Percentiles rank a stretch among this genome's conserved stretches.
Conservation (phyloP, 2,329 filamentous ascomycete genomes). For the Sclerotinia nivalis region DNA sequence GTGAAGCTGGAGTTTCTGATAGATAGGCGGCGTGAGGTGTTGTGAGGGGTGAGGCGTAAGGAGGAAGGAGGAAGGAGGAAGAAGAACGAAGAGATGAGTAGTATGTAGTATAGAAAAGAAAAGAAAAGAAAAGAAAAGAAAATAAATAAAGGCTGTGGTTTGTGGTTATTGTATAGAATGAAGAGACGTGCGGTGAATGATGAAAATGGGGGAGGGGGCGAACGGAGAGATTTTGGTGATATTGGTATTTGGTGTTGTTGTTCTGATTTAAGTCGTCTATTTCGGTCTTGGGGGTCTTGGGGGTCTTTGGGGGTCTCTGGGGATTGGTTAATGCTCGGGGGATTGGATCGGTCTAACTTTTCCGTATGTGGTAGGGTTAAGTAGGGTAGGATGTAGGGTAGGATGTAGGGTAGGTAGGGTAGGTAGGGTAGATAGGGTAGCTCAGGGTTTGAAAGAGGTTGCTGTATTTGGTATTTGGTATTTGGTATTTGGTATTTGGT, state of each 20-base stretch:
- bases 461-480: too few relatives aligned
- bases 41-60: background rate
- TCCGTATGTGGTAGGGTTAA: background rate
- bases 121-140: too few relatives aligned
- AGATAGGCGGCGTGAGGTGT: background rate
- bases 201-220: background rate
- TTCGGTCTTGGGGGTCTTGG: background rate
- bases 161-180: background rate
- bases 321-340: conserved; percentile 5
- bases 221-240: background rate
- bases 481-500: background rate
- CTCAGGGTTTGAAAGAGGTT: too few relatives aligned
- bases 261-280: conserved; percentile 9
- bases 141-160: background rate
- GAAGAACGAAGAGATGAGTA: background rate
- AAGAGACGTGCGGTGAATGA: background rate
- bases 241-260: conserved; percentile 15
- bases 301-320: background rate
- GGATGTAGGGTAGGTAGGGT: background rate
- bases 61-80: background rate
- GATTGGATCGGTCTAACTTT: background rate
- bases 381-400: too few relatives aligned
- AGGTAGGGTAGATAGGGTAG: too few relatives aligned
- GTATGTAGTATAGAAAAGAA: background rate
- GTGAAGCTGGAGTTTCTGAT: background rate